phyloP scores from a whole-genome alignment of 257 asterid genomes.

The Cordia subcordata region DNA sequence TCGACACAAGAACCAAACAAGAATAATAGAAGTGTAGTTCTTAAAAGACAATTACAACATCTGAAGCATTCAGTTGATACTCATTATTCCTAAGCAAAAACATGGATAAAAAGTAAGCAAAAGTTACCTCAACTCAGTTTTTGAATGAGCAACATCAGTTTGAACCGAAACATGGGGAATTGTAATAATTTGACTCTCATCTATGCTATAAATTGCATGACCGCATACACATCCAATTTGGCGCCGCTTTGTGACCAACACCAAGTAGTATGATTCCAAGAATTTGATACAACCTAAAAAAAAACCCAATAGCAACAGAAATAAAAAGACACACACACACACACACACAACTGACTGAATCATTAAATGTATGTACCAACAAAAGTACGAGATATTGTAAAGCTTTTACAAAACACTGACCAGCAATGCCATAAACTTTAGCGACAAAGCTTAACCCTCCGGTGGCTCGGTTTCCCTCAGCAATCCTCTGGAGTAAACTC shows the following conservation, averaged over 20 bases:
- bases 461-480: constrained; percentile 96
- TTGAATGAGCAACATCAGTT: constrained; percentile 96
- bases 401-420: constrained; percentile 39
- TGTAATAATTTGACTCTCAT: constrained; percentile 90
- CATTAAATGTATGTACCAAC: not conserved
- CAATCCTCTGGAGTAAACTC: constrained; percentile 84
- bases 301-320: constrained; percentile 12
- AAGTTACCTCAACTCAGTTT: constrained; percentile 85
- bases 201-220: constrained; percentile 90
- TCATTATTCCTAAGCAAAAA: not conserved
- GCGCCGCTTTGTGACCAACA: constrained; percentile 83
- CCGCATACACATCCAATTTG: constrained; percentile 95
- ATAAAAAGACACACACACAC: constrained; percentile 3
- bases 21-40: too few species aligned
- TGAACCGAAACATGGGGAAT: constrained; percentile 93
- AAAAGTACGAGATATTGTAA: constrained; percentile 14
- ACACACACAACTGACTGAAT: too few species aligned
- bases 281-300: constrained; percentile 83
- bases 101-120: constrained; percentile 7
- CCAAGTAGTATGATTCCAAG: constrained; percentile 88
- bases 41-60: too few species aligned
- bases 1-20: too few species aligned
- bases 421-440: constrained; percentile 97
- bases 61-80: not conserved
- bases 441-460: constrained; percentile 89